phyloP scores from a whole-genome alignment of 225 moss, liverwort and hornwort genomes.

The Pseudisothecium myosuroides region DNA sequence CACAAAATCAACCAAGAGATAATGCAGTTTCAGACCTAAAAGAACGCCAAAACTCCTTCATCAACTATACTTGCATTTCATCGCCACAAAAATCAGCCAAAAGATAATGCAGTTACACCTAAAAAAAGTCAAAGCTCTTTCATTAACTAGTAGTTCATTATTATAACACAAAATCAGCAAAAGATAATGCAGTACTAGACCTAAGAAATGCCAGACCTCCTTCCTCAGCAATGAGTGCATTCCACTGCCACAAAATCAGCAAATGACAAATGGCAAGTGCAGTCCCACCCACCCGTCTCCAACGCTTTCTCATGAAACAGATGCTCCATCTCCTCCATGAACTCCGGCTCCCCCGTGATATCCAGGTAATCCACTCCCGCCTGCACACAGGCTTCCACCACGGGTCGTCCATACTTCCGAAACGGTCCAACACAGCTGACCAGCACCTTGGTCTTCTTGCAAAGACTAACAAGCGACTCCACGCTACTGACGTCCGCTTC shows the following conservation, averaged over 20 bases:
- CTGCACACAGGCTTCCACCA: conserved; percentile 90
- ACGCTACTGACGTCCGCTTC: conserved; percentile 65
- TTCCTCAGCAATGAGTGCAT: not conserved
- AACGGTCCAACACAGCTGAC: conserved; percentile 82
- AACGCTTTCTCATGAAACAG: conserved; percentile 56
- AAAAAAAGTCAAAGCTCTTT: not conserved
- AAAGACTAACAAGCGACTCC: conserved; percentile 47
- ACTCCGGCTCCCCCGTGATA: conserved; percentile 85
- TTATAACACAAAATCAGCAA: not conserved
- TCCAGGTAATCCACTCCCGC: conserved; percentile 90
- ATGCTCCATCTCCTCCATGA: conserved; percentile 76
- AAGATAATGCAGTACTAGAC: not conserved
- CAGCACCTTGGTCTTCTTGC: conserved; percentile 66
- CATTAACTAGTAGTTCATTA: not conserved
- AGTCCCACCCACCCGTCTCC: conserved; percentile 17
- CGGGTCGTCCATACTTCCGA: conserved; percentile 78
- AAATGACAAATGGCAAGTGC: not conserved
- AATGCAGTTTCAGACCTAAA: not conserved
- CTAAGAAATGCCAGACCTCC: not conserved
- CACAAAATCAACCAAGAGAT: not conserved
- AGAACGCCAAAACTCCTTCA: not conserved
- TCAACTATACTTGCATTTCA: not conserved
- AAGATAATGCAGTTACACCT: not conserved
- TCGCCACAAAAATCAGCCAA: not conserved
- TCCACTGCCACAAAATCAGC: not conserved